Evolutionary conservation across 2,329 filamentous ascomycete species (phyloP).

Genomic region (Phoma sp.): DNA sequence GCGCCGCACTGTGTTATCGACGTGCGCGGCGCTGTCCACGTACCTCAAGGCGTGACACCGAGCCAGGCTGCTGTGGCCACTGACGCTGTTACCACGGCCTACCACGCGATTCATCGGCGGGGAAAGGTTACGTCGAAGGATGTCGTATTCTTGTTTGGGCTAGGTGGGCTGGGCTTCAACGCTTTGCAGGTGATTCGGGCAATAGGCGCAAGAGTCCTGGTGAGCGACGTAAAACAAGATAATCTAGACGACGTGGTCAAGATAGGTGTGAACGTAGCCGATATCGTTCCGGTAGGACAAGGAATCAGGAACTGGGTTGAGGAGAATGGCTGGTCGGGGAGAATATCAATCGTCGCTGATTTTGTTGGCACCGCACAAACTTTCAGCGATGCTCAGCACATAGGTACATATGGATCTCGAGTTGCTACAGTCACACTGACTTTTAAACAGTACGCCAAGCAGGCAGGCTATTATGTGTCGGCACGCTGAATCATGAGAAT

Average conservation of each 20-base stretch:
- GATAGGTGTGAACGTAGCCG: conserved; percentile 19
- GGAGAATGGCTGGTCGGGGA: conserved; percentile 26
- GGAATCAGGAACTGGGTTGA: conserved; percentile 23
- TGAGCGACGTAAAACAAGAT: conserved; percentile 31
- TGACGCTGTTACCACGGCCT: conserved; percentile 31
- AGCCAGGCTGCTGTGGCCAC: conserved; percentile 28
- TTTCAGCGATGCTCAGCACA: conserved; percentile 29
- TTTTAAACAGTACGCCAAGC: conserved; percentile 22
- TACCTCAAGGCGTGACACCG: conserved; percentile 23
- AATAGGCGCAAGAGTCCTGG: conserved; percentile 26
- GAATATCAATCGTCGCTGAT: conserved; percentile 25
- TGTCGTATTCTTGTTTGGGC: conserved; percentile 28
- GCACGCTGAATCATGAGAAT: conserved; percentile 33
- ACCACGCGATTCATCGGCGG: conserved; percentile 29
- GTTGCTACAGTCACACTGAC: neutral
- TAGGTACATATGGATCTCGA: conserved; percentile 13
- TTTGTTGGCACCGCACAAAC: conserved; percentile 30
- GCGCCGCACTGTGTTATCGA: conserved; percentile 24
- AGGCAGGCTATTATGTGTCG: conserved; percentile 28
- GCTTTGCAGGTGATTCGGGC: conserved; percentile 26
- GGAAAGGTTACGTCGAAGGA: conserved; percentile 19
- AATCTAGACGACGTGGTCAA: conserved; percentile 26
- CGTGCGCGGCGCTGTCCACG: conserved; percentile 21
- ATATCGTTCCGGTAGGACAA: conserved; percentile 24
- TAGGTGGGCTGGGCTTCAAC: conserved; percentile 31